Evolutionary conservation across 441 rosid genomes (phyloP).

Genomic region (Adansonia madagascariensis): DNA sequence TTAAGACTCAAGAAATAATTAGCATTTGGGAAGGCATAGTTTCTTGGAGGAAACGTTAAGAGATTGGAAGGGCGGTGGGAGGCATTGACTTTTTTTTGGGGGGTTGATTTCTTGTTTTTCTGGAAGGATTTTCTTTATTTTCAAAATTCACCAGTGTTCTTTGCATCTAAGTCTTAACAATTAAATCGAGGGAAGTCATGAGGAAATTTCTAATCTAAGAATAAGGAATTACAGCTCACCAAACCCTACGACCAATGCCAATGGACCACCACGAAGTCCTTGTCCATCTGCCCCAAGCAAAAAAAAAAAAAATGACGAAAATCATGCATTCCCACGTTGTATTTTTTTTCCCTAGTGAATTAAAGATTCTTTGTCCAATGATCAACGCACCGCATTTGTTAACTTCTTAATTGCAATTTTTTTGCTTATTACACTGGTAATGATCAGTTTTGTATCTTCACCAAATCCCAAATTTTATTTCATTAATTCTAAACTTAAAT

Average conservation of each 20-base stretch:
- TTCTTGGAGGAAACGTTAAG: constrained; percentile 4
- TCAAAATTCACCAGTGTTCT: neutral
- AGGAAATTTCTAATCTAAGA: neutral
- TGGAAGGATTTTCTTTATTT: neutral
- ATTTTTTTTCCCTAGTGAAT: no score
- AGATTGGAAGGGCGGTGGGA: constrained; percentile 22
- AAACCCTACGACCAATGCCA: neutral
- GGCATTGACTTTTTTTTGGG: neutral
- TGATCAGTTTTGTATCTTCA: no score
- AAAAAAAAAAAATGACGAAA: neutral
- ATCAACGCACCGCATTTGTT: no score
- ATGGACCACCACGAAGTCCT: neutral
- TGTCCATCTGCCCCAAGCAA: neutral
- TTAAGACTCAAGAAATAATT: no score
- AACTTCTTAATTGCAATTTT: no score
- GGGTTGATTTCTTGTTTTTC: no score
- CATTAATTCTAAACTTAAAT: no score
- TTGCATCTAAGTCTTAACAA: neutral
- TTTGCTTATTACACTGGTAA: no score
- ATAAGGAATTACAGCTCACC: neutral
- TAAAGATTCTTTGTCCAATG: no score
- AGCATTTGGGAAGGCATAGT: neutral
- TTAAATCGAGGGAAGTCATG: neutral
- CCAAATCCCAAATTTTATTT: no score
- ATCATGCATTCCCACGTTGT: neutral